Evolutionary conservation across 192 early-diverging fungal species (phyloP), one percentile per base, ranked within the genome.

Genomic region (Allomyces macrogynus): DNA sequence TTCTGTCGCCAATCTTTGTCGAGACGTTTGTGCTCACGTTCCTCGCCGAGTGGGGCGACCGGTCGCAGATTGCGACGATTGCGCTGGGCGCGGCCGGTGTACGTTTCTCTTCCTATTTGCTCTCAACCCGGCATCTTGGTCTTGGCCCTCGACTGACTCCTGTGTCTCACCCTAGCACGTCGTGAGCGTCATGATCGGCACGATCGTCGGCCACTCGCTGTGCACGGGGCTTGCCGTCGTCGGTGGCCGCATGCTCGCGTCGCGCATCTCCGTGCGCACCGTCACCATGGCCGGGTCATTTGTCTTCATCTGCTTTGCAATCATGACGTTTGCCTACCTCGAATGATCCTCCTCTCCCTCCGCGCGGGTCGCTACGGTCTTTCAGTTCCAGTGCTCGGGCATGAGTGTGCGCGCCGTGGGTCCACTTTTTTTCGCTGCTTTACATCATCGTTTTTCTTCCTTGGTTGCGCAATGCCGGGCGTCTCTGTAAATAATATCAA

Each of bases 1-100:
- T 95, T 42, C 81, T 95, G 64, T 93, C 92, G 24, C 93, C 96
- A 0, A 75, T 92, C 26, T 97, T 92, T 81, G 83, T 97, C 24
- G 88, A 99, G 76, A 91, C 89, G 0, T 97, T 97, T 80, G 82
- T 92, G 40, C 71, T 99, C 69, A 96, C 93, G 44, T 99, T 99
- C 68, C 66, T 99, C 66, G 96, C 89, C 54, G 96, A 99, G 71
- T 99, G 93, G 93, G 93, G 93, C 16, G 93, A 97, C 73, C 82
- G 93, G 24, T 93, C 90, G 65, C 94, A 99, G 75, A 89, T 96
- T 66, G 87, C 92, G 3, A 97, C 95, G 1, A 92, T 98, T 71
- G 95, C 92, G 42, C 75, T 98, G 64, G 93, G 91, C 60, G 93
- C 92, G 22, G 90, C 95, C 23, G 81, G 85, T 69, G 83, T 84